Conservation (phyloP, 192 early-diverging fungal genomes). For the Jimgerdemannia flammicorona region DNA sequence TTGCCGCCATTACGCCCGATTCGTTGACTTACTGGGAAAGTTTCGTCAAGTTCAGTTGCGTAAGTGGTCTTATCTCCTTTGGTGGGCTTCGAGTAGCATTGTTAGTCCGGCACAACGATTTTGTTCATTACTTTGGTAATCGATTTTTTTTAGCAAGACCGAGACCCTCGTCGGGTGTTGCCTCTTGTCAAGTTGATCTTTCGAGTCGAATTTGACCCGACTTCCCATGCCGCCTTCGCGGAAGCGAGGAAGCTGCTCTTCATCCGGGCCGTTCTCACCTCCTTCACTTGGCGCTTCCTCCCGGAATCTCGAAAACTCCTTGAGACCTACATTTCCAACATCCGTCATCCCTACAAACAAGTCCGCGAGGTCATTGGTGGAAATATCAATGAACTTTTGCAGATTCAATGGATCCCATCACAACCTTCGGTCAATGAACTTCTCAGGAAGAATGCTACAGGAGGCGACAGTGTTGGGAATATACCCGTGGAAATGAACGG, state of each 20-base stretch:
- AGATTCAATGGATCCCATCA: slow-evolving; percentile 59
- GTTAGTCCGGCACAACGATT: not conserved
- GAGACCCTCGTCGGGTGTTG: slow-evolving; percentile 78
- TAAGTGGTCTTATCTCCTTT: slow-evolving; percentile 13
- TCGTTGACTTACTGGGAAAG: slow-evolving; percentile 74
- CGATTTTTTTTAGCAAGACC: slow-evolving; percentile 26
- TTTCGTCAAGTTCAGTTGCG: slow-evolving; percentile 55
- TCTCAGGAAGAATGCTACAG: slow-evolving; percentile 13
- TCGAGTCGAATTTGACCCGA: slow-evolving; percentile 60
- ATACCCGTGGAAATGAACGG: slow-evolving; percentile 4
- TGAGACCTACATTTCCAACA: slow-evolving; percentile 45
- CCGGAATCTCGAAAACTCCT: slow-evolving; percentile 33
- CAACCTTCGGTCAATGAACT: slow-evolving; percentile 41
- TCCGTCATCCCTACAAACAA: slow-evolving; percentile 87
- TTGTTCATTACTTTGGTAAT: not conserved
- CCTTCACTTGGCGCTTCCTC: slow-evolving; percentile 67
- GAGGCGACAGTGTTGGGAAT: slow-evolving; percentile 26
- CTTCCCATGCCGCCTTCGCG: slow-evolving; percentile 76
- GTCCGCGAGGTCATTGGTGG: slow-evolving; percentile 78
- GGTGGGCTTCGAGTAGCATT: slow-evolving; percentile 13
- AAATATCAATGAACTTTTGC: slow-evolving; percentile 63
- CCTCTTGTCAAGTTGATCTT: slow-evolving; percentile 73
- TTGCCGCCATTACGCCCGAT: slow-evolving; percentile 69
- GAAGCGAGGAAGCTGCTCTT: slow-evolving; percentile 82
- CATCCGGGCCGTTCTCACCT: slow-evolving; percentile 52